Base-by-base conservation (phyloP, 352 stramenopile species). In the Globisporangium recalcitrans region DNA sequence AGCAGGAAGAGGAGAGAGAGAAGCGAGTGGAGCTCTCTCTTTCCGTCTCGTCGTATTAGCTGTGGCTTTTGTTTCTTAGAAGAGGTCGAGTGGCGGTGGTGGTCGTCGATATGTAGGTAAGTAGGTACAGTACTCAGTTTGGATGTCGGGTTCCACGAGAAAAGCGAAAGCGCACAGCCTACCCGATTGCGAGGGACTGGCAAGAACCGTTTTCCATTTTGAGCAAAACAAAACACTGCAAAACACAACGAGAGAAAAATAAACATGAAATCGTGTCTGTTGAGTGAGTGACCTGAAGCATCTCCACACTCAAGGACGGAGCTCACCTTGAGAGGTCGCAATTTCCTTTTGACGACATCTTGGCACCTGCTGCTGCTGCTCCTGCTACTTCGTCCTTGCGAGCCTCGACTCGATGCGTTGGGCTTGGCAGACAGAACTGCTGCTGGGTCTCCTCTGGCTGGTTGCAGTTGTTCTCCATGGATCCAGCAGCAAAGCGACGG, bases 61-160 rank as follows among this genome's bases (percentile, higher is more conserved):
- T 58, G 52, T 58, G 21, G 38, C 54, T 52, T 60, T 38, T 60
- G 36, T 62, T 60, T 36, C 24, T 52, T 60, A 52, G 38, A 52
- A 31, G 38, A 52, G 54, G 46, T 52, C 24, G 42, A 62, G 40
- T 54, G 22, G 36, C 34, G 11, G 26, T n/a, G 22, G n/a, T 62
- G 24, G 55, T 27, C n/a, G 40, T 22, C 52, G 55, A 14, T 58
- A 19, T 58, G 32, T 55, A 40, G 32, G 26, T 55, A 55, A 24
- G 49, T 55, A n/a, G 49, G 49, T 29, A 54, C 48, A 54, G 48
- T 31, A 55, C 49, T 55, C 49, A 26, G 49, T 38, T 55, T 38
- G 49, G 26, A 44, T 55, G 26, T 55, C 26, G 9, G 26, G 49
- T 54, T 31, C 49, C 16, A 38, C 10, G 27, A 16, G 36, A 44